Percentiles rank a stretch among this genome's conserved stretches.
These are phyloP conservation scores for Coprinellus aureogranulatus DNA, from an alignment of 768 basidiomycete species.

Conservation along the genomic window DNA sequence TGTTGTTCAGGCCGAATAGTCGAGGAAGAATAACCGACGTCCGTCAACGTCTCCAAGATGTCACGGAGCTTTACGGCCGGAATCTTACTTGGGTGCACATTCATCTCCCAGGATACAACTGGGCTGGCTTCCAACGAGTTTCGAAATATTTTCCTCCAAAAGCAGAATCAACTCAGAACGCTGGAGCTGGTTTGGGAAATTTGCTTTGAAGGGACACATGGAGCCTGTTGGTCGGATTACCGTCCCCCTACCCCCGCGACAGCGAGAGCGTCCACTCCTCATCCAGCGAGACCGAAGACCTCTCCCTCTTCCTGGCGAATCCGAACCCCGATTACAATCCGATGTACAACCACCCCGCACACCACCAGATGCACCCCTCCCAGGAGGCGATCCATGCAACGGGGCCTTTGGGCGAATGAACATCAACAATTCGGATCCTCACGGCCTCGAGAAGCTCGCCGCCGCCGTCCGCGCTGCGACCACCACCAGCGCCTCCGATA, in stretches of 20 bases:
- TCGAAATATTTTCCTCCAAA: no score
- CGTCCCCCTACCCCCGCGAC: conserved; percentile 84
- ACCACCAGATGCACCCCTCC: conserved; percentile 44
- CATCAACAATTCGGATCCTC: conserved; percentile 57
- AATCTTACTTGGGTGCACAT: no score
- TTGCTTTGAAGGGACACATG: no score
- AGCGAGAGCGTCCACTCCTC: conserved; percentile 85
- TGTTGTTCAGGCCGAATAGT: neutral
- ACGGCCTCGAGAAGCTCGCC: conserved; percentile 80
- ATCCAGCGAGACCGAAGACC: conserved; percentile 85
- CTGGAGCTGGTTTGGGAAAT: no score
- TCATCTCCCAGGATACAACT: no score
- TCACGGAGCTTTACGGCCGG: no score
- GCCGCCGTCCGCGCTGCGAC: conserved; percentile 85
- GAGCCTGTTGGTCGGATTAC: no score
- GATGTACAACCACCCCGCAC: conserved; percentile 55
- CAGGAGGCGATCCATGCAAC: conserved; percentile 58
- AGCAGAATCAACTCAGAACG: no score
- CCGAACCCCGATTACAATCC: conserved; percentile 59
- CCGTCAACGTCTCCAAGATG: no score
- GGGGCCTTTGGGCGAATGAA: conserved; percentile 78
- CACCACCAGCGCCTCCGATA: conserved; percentile 86
- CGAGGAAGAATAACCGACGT: no score
- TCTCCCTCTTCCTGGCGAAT: conserved; percentile 69
- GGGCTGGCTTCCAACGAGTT: no score